A percentile compares a stretch with the other conserved stretches of the same genome.
Conservation (phyloP, 306 rosid genomes). For the Dryas drummondii region DNA sequence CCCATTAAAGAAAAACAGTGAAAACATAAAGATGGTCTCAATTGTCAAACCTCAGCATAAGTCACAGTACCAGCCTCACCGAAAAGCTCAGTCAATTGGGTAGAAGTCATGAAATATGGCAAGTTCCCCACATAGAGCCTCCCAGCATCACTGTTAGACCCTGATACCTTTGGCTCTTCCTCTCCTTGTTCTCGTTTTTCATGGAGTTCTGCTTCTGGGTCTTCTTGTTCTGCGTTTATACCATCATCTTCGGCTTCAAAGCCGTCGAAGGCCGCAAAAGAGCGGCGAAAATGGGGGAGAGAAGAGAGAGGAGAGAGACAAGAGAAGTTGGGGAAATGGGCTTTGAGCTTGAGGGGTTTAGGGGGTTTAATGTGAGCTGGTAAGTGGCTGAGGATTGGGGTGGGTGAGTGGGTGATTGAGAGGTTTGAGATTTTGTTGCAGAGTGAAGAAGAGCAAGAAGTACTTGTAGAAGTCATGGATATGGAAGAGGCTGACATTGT, state of each 20-base stretch:
- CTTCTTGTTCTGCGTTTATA: slow-evolving; percentile 27
- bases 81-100: slow-evolving; percentile 62
- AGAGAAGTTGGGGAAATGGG: slow-evolving; percentile 32
- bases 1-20: slow-evolving; percentile 17
- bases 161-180: slow-evolving; percentile 37
- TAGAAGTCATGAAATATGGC: slow-evolving; percentile 65
- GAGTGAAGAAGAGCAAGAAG: slow-evolving; percentile 57
- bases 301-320: slow-evolving; percentile 40
- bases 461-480: slow-evolving; percentile 49
- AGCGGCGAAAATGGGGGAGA: slow-evolving; percentile 33
- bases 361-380: slow-evolving; percentile 38
- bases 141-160: slow-evolving; percentile 55
- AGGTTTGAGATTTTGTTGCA: slow-evolving; percentile 50
- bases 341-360: slow-evolving; percentile 47
- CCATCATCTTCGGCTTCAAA: slow-evolving; percentile 39
- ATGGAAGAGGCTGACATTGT: slow-evolving; percentile 26
- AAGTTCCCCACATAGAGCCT: slow-evolving; percentile 87
- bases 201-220: slow-evolving; percentile 32
- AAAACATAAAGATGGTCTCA: slow-evolving; percentile 10
- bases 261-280: slow-evolving; percentile 49
- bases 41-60: slow-evolving; percentile 62
- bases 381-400: slow-evolving; percentile 44
- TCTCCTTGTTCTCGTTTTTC: slow-evolving; percentile 29
- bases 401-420: slow-evolving; percentile 44
- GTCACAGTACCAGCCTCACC: slow-evolving; percentile 73